phyloP scores from a whole-genome alignment of 1,284 basidiomycete genomes.

The Pseudozyma tsukubaensis region DNA sequence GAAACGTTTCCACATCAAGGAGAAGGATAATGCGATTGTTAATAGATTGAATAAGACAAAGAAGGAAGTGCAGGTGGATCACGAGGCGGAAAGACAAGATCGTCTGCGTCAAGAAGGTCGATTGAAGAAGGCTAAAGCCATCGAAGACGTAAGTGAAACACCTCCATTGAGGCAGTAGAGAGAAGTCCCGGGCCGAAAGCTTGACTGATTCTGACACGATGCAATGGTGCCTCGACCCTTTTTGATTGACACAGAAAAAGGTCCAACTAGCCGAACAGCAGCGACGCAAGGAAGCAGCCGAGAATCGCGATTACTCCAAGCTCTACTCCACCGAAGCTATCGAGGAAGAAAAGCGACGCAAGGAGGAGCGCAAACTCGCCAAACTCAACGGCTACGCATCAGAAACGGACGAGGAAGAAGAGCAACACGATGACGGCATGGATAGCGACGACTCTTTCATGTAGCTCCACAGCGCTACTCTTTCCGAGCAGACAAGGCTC shows the following conservation, averaged over 20 bases:
- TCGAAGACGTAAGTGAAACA: constrained; percentile 47
- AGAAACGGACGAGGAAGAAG: constrained; percentile 33
- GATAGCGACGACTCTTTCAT: constrained; percentile 65
- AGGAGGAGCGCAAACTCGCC: constrained; percentile 42
- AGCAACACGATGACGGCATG: constrained; percentile 43
- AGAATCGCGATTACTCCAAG: constrained; percentile 67
- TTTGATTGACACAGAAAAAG: constrained; percentile 34
- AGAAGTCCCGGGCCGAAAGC: too few species aligned
- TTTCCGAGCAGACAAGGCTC: not conserved
- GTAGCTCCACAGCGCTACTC: constrained; percentile 17
- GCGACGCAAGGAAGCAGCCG: constrained; percentile 74
- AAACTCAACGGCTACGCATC: constrained; percentile 27
- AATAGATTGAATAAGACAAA: constrained; percentile 97
- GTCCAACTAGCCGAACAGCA: constrained; percentile 50
- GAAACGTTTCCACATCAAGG: constrained; percentile 77
- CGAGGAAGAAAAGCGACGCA: constrained; percentile 51
- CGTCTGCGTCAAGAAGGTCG: constrained; percentile 47
- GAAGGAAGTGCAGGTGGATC: constrained; percentile 77
- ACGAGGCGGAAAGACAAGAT: constrained; percentile 88
- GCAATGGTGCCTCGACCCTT: not conserved
- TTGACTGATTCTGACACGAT: not conserved
- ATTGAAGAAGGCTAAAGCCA: constrained; percentile 55
- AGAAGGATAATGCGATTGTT: constrained; percentile 88
- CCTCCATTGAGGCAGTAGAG: too few species aligned
- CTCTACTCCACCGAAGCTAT: constrained; percentile 63